These are phyloP conservation scores for Psophocarpus tetragonolobus DNA, from an alignment of 306 rosid genomes.

Conservation along the genomic window DNA sequence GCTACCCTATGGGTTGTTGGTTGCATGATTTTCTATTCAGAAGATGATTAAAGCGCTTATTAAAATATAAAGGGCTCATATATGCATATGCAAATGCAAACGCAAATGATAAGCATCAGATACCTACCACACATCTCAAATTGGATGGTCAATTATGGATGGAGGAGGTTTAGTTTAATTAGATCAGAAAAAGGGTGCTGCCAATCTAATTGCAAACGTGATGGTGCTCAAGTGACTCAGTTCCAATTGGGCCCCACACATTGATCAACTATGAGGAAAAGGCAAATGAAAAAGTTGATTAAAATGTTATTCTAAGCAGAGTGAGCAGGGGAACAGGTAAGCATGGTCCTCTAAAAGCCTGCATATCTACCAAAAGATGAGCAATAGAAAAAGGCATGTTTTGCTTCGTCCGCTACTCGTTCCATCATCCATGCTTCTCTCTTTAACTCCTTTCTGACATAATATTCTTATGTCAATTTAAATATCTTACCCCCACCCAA, in stretches of 20 bases:
- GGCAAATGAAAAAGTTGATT: conserved; percentile 25
- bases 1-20: conserved; percentile 31
- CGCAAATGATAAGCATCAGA: conserved; percentile 34
- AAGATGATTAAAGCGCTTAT: conserved; percentile 13
- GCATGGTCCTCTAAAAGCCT: conserved; percentile 69
- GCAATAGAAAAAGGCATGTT: conserved; percentile 48
- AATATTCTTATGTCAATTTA: neutral
- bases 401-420: conserved; percentile 52
- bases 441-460: conserved; percentile 20
- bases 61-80: conserved; percentile 28
- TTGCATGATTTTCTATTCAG: conserved; percentile 27
- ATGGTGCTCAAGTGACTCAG: conserved; percentile 34
- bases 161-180: conserved; percentile 40
- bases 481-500: neutral
- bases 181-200: conserved; percentile 6
- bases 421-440: conserved; percentile 36
- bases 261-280: conserved; percentile 40
- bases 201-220: conserved; percentile 37
- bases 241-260: conserved; percentile 43
- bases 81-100: too few relatives aligned
- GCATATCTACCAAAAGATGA: conserved; percentile 72
- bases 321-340: conserved; percentile 63
- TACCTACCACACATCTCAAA: conserved; percentile 31
- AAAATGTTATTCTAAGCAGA: conserved; percentile 31
- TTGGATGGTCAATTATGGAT: conserved; percentile 11